These are phyloP conservation scores for Xylaria polymorpha DNA, from an alignment of 2,329 filamentous ascomycete genomes.

Conservation along the genomic window DNA sequence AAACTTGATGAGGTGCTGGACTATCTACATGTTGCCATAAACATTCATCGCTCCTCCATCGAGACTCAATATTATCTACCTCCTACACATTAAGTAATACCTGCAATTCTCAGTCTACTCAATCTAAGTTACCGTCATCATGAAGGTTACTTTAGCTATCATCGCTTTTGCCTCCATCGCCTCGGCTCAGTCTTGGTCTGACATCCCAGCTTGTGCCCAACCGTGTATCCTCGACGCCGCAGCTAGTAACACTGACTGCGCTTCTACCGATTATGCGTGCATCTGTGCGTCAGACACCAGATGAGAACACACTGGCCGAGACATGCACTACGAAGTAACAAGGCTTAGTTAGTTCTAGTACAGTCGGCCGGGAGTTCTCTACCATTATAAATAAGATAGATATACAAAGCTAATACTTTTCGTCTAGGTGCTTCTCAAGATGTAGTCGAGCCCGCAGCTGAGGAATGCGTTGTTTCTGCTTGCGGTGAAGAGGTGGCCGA, in stretches of 20 bases:
- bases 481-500: constrained; percentile 7
- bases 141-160: constrained; percentile 1
- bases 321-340: background rate
- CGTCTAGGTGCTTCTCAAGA: constrained; percentile 1
- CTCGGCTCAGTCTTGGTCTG: constrained; percentile 5
- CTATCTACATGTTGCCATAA: constrained; percentile 1
- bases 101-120: background rate
- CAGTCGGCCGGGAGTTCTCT: background rate
- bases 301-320: background rate
- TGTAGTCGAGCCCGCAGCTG: constrained; percentile 1
- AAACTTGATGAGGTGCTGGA: constrained; percentile 4
- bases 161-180: background rate
- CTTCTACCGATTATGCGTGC: background rate
- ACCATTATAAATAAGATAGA: background rate
- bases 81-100: background rate
- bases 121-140: background rate
- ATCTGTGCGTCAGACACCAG: background rate
- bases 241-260: background rate
- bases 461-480: constrained; percentile 1
- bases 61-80: background rate
- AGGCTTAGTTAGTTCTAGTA: background rate
- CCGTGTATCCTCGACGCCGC: constrained; percentile 1
- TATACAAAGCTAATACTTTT: background rate
- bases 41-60: background rate
- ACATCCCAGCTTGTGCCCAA: constrained; percentile 11